A percentile compares a stretch with the other conserved stretches of the same genome.
Conservation (phyloP, 352 stramenopile genomes). For the Paralagenidium karlingii region DNA sequence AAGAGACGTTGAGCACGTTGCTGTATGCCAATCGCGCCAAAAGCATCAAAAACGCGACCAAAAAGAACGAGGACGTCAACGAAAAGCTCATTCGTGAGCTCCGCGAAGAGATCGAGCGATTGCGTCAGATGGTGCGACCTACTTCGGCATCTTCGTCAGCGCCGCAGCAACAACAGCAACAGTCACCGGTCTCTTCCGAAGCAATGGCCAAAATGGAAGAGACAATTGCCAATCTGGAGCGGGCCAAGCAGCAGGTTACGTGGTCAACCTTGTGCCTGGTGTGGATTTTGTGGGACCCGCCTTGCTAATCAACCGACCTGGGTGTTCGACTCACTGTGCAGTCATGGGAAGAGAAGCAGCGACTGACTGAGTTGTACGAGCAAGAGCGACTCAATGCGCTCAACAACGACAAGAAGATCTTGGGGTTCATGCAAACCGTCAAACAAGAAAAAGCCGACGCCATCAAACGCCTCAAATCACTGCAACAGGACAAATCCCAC, state of each 20-base stretch:
- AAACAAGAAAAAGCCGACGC: constrained; percentile 87
- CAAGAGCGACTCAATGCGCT: constrained; percentile 81
- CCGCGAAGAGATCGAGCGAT: constrained; percentile 84
- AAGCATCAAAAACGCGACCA: constrained; percentile 81
- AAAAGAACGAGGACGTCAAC: constrained; percentile 86
- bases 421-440: constrained; percentile 82
- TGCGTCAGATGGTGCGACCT: constrained; percentile 78
- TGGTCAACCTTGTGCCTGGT: no score
- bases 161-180: not conserved
- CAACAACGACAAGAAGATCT: constrained; percentile 67
- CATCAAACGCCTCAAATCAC: constrained; percentile 78
- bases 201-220: constrained; percentile 78
- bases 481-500: constrained; percentile 72
- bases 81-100: constrained; percentile 86
- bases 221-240: constrained; percentile 75
- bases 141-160: constrained; percentile 14
- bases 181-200: constrained; percentile 5
- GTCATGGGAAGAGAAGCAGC: constrained; percentile 86
- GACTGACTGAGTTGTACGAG: constrained; percentile 71
- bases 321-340: no score
- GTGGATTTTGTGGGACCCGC: not conserved
- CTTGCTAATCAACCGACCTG: no score
- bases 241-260: constrained; percentile 80
- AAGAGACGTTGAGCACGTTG: constrained; percentile 90
- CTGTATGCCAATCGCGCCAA: constrained; percentile 90